These are phyloP conservation scores for Penstemon newberryi DNA, from an alignment of 257 asterid species.

Conservation along the genomic window DNA sequence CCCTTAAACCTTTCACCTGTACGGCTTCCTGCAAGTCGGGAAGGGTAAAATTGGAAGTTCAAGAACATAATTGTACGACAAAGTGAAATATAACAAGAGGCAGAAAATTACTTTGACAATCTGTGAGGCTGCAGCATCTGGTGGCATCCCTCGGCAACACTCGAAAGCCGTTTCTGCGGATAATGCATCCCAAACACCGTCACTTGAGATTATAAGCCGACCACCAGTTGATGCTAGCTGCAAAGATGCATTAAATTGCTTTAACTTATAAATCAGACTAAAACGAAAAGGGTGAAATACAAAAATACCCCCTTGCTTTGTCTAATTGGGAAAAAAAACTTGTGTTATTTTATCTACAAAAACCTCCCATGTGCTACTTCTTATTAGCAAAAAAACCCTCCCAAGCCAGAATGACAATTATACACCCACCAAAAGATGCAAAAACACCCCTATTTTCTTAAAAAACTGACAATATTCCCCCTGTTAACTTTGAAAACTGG, in stretches of 20 bases:
- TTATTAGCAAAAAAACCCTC: no score
- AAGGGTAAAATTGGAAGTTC: conserved; percentile 20
- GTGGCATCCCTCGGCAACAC: conserved; percentile 82
- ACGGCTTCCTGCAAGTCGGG: conserved; percentile 70
- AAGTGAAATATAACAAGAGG: background rate
- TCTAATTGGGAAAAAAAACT: no score
- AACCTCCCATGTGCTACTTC: no score
- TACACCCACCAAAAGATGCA: no score
- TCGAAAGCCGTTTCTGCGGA: conserved; percentile 86
- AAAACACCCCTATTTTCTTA: no score
- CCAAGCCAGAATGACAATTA: no score
- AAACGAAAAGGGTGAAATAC: no score
- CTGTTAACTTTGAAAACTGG: no score
- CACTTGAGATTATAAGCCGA: conserved; percentile 86
- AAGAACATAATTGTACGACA: conserved; percentile 8
- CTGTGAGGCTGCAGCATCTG: conserved; percentile 90
- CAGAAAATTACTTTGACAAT: conserved; percentile 66
- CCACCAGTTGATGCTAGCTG: conserved; percentile 95
- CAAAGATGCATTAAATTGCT: conserved; percentile 23
- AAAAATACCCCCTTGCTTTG: no score
- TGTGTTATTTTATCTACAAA: no score
- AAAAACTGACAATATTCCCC: no score
- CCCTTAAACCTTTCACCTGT: conserved; percentile 82
- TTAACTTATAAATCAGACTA: background rate
- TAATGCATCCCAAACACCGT: conserved; percentile 98